phyloP scores from a whole-genome alignment of 2,329 filamentous ascomycete species.

The Dothideomycetes sp. region DNA sequence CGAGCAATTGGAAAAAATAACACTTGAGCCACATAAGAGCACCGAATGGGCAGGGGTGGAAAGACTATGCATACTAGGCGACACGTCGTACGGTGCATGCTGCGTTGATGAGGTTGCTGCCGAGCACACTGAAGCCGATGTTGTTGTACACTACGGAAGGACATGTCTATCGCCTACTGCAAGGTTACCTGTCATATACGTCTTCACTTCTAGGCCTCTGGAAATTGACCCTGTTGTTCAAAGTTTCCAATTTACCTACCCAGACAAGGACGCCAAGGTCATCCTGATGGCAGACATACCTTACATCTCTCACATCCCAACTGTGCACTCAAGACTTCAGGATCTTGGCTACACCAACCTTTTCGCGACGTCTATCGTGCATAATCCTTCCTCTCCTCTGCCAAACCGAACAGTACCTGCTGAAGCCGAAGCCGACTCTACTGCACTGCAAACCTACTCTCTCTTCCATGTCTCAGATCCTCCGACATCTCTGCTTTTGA shows the following conservation, averaged over 20 bases:
- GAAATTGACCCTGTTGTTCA: conserved; percentile 46
- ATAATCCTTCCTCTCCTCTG: conserved; percentile 67
- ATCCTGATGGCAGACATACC: conserved; percentile 84
- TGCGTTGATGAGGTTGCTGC: conserved; percentile 96
- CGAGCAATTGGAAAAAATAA: not conserved
- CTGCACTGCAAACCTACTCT: conserved; percentile 52
- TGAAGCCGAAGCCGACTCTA: conserved; percentile 32
- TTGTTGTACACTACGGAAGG: conserved; percentile 87
- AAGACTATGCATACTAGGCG: conserved; percentile 72
- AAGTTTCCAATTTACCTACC: conserved; percentile 60
- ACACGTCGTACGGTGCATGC: conserved; percentile 94
- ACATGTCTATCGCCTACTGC: conserved; percentile 86
- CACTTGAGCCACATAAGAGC: conserved; percentile 12
- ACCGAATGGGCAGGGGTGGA: conserved; percentile 20
- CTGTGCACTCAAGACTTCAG: conserved; percentile 44
- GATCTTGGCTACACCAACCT: conserved; percentile 58
- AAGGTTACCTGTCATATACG: conserved; percentile 75
- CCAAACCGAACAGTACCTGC: conserved; percentile 68
- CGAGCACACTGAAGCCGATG: conserved; percentile 82
- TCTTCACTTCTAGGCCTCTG: conserved; percentile 69
- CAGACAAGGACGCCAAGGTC: conserved; percentile 50
- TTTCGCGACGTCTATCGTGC: conserved; percentile 59
- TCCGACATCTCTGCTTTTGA: conserved; percentile 72
- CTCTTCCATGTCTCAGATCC: conserved; percentile 80
- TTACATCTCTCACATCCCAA: conserved; percentile 63